phyloP scores from a whole-genome alignment of 2,329 filamentous ascomycete species.

The Didymella segeticola region DNA sequence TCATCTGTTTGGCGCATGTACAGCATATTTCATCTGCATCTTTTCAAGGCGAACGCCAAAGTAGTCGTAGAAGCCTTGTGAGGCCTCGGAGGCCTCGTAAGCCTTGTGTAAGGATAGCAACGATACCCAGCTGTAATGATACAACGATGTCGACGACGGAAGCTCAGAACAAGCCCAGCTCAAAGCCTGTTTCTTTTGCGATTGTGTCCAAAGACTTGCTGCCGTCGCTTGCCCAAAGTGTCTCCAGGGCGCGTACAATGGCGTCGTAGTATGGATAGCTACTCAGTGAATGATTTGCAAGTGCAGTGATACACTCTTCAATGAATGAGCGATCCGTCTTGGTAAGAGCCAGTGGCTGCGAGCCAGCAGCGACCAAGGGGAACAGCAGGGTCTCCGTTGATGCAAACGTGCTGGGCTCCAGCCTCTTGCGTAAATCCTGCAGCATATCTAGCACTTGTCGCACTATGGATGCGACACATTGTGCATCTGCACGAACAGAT shows the following conservation, averaged over 20 bases:
- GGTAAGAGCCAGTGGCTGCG: background rate
- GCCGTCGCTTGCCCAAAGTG: background rate
- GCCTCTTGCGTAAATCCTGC: conserved; percentile 4
- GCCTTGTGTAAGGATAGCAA: background rate
- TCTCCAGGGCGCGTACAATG: background rate
- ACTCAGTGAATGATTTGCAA: background rate
- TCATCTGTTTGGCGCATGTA: background rate
- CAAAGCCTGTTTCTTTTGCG: conserved; percentile 2
- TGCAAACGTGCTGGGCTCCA: background rate
- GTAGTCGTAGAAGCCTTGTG: background rate
- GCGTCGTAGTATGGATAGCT: conserved; percentile 7
- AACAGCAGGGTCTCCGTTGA: background rate
- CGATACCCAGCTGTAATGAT: background rate
- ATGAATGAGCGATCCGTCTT: conserved; percentile 1
- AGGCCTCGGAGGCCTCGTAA: no score
- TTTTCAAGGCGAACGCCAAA: background rate
- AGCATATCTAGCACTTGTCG: background rate
- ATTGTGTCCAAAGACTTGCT: background rate
- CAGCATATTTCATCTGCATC: background rate
- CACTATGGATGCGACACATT: background rate
- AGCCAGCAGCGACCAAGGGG: conserved; percentile 1
- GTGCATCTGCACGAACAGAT: background rate
- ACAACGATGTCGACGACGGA: background rate
- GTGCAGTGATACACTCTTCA: background rate
- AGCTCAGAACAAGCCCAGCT: conserved; percentile 12